phyloP scores from a whole-genome alignment of 139 green algal genomes.

The Chlorella ohadii region DNA sequence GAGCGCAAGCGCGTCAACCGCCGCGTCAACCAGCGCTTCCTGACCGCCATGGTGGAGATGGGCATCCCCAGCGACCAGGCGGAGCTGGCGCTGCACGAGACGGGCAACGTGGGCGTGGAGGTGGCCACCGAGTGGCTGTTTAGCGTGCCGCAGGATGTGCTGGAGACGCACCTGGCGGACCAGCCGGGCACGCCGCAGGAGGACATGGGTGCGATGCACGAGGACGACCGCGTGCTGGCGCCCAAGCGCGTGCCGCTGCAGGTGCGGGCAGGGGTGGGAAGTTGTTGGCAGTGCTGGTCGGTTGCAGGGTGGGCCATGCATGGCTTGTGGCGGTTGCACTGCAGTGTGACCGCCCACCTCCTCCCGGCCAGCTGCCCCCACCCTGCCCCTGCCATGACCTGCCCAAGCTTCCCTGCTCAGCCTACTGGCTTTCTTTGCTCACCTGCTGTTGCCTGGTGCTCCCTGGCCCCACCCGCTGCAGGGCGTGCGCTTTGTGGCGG shows the following conservation, averaged over 20 bases:
- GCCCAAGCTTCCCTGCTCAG: too few species aligned
- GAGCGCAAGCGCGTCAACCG: slow-evolving; percentile 44
- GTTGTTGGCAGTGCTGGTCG: not conserved
- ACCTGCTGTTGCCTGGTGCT: too few species aligned
- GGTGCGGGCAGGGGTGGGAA: slow-evolving; percentile 20
- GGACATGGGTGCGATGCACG: slow-evolving; percentile 20
- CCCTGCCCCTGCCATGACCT: too few species aligned
- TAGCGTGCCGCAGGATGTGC: slow-evolving; percentile 56
- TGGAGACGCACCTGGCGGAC: slow-evolving; percentile 55
- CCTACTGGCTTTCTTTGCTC: too few species aligned
- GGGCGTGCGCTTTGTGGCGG: slow-evolving; percentile 70
- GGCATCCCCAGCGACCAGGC: slow-evolving; percentile 77
- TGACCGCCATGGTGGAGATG: slow-evolving; percentile 89
- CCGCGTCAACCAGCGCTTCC: slow-evolving; percentile 79
- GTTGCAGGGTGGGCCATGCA: not conserved
- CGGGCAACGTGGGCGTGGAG: slow-evolving; percentile 90
- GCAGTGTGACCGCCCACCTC: not conserved
- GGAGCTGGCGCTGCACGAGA: slow-evolving; percentile 84
- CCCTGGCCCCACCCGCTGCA: slow-evolving; percentile 13
- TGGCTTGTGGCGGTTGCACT: not conserved
- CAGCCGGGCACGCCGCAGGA: slow-evolving; percentile 48
- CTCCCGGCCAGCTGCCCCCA: not conserved
- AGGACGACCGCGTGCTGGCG: slow-evolving; percentile 46
- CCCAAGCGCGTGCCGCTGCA: slow-evolving; percentile 56
- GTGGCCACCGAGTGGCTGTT: slow-evolving; percentile 93